A percentile compares a stretch with the other conserved stretches of the same genome.
phyloP scores from a whole-genome alignment of 352 stramenopile genomes.

The Globisporangium echinulatum region DNA sequence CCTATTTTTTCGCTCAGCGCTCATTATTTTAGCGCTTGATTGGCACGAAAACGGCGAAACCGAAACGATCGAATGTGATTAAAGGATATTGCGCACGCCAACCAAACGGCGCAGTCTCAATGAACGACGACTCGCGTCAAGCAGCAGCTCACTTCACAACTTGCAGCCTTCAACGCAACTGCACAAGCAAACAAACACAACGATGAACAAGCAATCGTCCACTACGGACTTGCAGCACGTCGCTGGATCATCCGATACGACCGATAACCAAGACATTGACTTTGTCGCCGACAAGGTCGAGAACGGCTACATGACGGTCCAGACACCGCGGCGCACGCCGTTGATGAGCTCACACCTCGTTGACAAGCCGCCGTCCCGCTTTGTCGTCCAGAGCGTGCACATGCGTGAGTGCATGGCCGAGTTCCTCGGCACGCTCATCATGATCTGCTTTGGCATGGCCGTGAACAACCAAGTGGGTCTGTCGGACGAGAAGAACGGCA shows the following conservation, averaged over 20 bases:
- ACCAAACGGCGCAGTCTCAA: too few species aligned
- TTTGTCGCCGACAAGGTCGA: slow-evolving; percentile 12
- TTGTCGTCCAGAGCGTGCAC: too few species aligned
- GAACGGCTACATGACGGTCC: slow-evolving; percentile 6
- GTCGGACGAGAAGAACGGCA: too few species aligned
- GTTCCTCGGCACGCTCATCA: too few species aligned
- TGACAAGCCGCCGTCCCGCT: too few species aligned
- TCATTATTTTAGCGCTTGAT: too few species aligned
- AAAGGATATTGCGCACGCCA: not conserved
- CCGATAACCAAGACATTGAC: slow-evolving; percentile 12
- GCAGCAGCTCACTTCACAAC: not conserved
- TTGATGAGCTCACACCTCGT: not conserved
- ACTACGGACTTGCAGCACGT: not conserved
- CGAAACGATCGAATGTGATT: not conserved
- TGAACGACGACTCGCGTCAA: too few species aligned
- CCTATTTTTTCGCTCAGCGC: too few species aligned
- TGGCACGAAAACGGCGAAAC: too few species aligned
- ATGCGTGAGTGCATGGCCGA: too few species aligned
- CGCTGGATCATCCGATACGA: slow-evolving; percentile 8
- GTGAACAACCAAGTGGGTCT: too few species aligned
- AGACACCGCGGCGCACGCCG: slow-evolving; percentile 1
- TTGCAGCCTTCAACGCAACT: not conserved
- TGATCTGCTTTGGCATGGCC: too few species aligned
- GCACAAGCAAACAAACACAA: not conserved
- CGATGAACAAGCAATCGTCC: slow-evolving; percentile 3